Evolutionary conservation across 1,284 basidiomycete genomes (phyloP), one percentile per base, ranked within the genome.

Genomic region (Pseudomicrostroma phylloplanum): DNA sequence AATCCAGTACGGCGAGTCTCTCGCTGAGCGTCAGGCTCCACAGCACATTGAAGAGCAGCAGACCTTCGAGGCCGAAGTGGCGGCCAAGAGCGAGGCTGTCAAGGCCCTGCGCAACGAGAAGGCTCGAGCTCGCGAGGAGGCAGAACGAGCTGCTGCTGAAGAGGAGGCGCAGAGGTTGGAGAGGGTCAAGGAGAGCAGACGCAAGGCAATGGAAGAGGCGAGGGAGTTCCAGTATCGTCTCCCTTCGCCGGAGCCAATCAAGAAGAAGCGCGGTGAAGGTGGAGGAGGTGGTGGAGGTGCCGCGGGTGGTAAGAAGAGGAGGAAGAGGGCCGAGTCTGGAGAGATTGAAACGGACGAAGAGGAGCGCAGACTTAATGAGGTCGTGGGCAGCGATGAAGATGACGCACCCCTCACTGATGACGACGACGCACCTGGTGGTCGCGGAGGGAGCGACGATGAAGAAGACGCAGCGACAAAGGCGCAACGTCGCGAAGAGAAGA

Each of bases 1-100:
- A 25, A 67, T 67, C 61, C 69, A 73, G 67, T 79, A 75, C 60
- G 76, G 71, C 43, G 71, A 71, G 41, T 67, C 65, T 23, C 73
- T 73, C 17, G 63, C 75, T 21, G 61, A 75, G 15, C 66, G 71
- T 43, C 67, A 71, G 21, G 70, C 70, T 1, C 48, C 63, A 6
- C 55, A 59, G 56, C 68, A 65, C 13, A 58, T 79, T 1, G 60
- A 66, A 11, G 74, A 77, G 30, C 69, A 76, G 57, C 63, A 65
- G 26, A 62, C 60, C 43, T 69, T 73, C 67, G 76, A 77, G 56
- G 64, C 60, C 21, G 70, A 68, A 55, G 61, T 67, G 40, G 51
- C 39, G 25, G 64, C 64, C 57, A 63, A 69, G 58, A 65, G 67
- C n/a, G 63, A 70, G 55, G 65, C 60, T 3, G 69, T 73, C 11